A percentile compares a stretch with the other conserved stretches of the same genome.
Evolutionary conservation across 2,329 filamentous ascomycete species (phyloP).

Genomic region (Grosmannia huntii): DNA sequence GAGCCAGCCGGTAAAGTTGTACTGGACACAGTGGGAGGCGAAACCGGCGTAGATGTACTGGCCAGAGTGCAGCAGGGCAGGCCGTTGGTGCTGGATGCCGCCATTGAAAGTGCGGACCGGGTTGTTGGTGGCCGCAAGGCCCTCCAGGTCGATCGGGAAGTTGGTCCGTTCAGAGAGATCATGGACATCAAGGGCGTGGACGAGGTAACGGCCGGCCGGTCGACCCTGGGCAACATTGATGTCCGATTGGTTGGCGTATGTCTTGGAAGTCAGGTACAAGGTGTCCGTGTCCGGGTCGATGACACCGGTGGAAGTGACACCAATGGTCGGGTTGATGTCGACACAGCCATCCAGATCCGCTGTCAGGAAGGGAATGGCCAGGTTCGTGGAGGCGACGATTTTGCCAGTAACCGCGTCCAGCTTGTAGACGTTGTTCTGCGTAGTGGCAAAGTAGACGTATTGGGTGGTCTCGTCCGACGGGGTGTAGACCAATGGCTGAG

Average conservation of each 20-base stretch:
- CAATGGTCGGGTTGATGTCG: slow-evolving; percentile 33
- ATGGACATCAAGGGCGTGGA: slow-evolving; percentile 32
- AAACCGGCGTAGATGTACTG: slow-evolving; percentile 35
- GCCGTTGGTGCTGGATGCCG: slow-evolving; percentile 33
- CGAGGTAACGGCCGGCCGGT: slow-evolving; percentile 28
- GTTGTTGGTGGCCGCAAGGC: slow-evolving; percentile 30
- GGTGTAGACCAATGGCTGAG: slow-evolving; percentile 36
- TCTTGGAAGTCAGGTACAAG: slow-evolving; percentile 35
- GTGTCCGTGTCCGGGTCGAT: slow-evolving; percentile 37
- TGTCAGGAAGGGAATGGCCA: slow-evolving; percentile 32
- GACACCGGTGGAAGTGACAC: slow-evolving; percentile 35
- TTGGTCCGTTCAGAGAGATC: slow-evolving; percentile 26
- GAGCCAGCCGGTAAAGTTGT: slow-evolving; percentile 36
- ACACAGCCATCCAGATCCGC: slow-evolving; percentile 32
- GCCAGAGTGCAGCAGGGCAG: slow-evolving; percentile 31
- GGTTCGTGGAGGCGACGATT: slow-evolving; percentile 25
- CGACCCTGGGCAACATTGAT: slow-evolving; percentile 23
- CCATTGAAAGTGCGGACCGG: slow-evolving; percentile 30
- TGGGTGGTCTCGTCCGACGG: slow-evolving; percentile 23
- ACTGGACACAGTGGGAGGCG: slow-evolving; percentile 37
- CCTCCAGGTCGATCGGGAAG: slow-evolving; percentile 30
- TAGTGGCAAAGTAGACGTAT: slow-evolving; percentile 35
- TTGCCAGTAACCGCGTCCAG: slow-evolving; percentile 31
- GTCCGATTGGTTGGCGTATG: slow-evolving; percentile 26
- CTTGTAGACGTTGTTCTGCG: slow-evolving; percentile 38